Percentiles rank a stretch among this genome's conserved stretches.
phyloP scores from a whole-genome alignment of 768 basidiomycete species.

The Coprinopsis marcescibilis region DNA sequence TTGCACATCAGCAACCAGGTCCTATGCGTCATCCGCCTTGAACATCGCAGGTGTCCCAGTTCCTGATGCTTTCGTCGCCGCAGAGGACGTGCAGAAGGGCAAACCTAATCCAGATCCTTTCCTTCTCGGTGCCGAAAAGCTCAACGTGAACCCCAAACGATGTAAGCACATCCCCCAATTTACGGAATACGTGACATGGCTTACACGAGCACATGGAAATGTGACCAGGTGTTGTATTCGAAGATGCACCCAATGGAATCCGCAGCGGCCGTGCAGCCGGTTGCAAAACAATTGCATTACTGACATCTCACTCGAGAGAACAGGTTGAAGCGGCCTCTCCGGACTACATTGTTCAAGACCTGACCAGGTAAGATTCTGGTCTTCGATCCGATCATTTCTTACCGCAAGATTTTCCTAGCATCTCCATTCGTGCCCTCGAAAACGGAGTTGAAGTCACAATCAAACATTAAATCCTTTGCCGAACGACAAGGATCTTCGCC shows the following conservation, averaged over 20 bases:
- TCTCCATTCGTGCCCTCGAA: constrained; percentile 10
- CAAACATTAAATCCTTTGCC: background rate
- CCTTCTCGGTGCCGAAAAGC: constrained; percentile 72
- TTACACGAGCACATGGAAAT: too few relatives aligned
- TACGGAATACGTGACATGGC: too few relatives aligned
- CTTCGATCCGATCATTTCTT: background rate
- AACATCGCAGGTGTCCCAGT: constrained; percentile 57
- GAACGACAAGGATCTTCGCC: background rate
- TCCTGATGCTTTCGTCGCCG: constrained; percentile 70
- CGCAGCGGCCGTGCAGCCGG: constrained; percentile 77
- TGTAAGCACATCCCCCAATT: constrained; percentile 35
- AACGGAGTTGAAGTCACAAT: constrained; percentile 13
- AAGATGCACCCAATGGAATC: constrained; percentile 88
- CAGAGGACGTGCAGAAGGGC: constrained; percentile 78
- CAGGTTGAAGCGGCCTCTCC: constrained; percentile 60
- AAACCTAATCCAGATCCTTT: constrained; percentile 93
- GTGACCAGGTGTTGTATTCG: constrained; percentile 83
- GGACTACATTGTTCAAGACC: constrained; percentile 65
- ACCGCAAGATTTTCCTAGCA: constrained; percentile 3
- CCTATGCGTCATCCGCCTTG: constrained; percentile 72
- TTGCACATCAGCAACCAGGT: constrained; percentile 78
- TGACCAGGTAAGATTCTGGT: constrained; percentile 50
- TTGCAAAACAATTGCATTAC: constrained; percentile 74
- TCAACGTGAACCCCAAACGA: constrained; percentile 55
- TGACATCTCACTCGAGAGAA: constrained; percentile 73